Evolutionary conservation across 2,329 filamentous ascomycete genomes (phyloP).

Genomic region (Coniella lustricola): DNA sequence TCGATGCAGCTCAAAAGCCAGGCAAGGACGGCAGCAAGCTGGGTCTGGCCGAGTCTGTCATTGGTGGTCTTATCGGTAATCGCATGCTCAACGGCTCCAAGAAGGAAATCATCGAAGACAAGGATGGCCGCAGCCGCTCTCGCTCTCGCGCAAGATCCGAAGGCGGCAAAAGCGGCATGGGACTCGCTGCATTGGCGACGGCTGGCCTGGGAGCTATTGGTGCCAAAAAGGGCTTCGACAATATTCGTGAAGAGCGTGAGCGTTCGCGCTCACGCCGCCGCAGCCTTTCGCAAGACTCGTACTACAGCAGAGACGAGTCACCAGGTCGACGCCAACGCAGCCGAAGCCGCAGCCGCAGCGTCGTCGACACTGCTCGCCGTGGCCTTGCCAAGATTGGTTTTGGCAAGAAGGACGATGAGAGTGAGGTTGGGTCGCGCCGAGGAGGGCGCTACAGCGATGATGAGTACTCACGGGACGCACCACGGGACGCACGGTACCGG

Average conservation of each 20-base stretch:
- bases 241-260: constrained; percentile 30
- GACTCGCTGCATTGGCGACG: constrained; percentile 57
- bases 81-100: constrained; percentile 75
- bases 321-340: constrained; percentile 38
- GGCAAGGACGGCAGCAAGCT: constrained; percentile 73
- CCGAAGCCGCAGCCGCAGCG: constrained; percentile 57
- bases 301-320: constrained; percentile 35
- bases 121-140: constrained; percentile 57
- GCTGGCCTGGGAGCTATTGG: constrained; percentile 54
- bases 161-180: constrained; percentile 42
- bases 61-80: constrained; percentile 82
- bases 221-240: constrained; percentile 51
- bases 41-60: constrained; percentile 76
- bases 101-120: constrained; percentile 57
- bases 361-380: constrained; percentile 56
- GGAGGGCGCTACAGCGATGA: constrained; percentile 32
- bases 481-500: constrained; percentile 27
- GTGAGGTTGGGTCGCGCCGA: constrained; percentile 19
- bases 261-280: constrained; percentile 46
- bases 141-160: constrained; percentile 62
- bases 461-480: constrained; percentile 35
- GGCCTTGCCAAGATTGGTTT: constrained; percentile 56
- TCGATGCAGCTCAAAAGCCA: constrained; percentile 69
- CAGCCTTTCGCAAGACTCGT: constrained; percentile 30
- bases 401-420: constrained; percentile 37